A percentile compares a stretch with the other conserved stretches of the same genome.
These are phyloP conservation scores for Phytophthora europaea DNA, from an alignment of 352 stramenopile genomes.

Conservation along the genomic window DNA sequence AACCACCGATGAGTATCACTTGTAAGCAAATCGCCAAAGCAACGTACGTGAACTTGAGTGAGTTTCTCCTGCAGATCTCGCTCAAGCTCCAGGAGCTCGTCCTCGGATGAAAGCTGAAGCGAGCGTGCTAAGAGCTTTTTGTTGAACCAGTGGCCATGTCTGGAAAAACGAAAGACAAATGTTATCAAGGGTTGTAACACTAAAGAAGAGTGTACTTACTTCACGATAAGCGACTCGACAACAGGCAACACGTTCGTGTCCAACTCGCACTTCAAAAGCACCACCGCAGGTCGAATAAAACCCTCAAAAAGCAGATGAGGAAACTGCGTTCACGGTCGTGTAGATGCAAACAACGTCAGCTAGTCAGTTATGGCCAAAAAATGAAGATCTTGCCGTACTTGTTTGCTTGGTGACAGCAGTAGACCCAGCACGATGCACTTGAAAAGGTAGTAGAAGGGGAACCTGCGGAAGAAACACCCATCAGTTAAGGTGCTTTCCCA, in stretches of 20 bases:
- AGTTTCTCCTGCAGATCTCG: conserved; percentile 66
- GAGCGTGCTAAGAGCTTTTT: conserved; percentile 64
- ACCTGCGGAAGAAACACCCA: conserved; percentile 30
- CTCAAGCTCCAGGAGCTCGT: conserved; percentile 59
- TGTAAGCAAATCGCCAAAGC: neutral
- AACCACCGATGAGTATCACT: neutral
- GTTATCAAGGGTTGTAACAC: neutral
- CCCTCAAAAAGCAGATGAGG: conserved; percentile 72
- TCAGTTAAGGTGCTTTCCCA: neutral
- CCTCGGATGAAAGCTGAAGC: conserved; percentile 54
- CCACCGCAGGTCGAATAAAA: conserved; percentile 63
- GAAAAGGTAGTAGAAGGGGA: conserved; percentile 84
- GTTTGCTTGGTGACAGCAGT: conserved; percentile 66
- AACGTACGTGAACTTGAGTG: conserved; percentile 54
- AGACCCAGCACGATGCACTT: conserved; percentile 71
- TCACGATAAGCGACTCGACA: conserved; percentile 62
- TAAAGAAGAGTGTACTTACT: conserved; percentile 26
- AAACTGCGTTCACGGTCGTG: conserved; percentile 42
- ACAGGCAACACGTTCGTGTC: conserved; percentile 61
- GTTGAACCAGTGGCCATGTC: conserved; percentile 76
- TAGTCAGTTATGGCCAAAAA: neutral
- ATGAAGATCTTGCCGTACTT: conserved; percentile 34
- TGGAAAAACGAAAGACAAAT: conserved; percentile 19
- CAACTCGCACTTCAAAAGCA: conserved; percentile 48
- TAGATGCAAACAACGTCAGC: neutral